A percentile compares a stretch with the other conserved stretches of the same genome.
phyloP scores from a whole-genome alignment of 2,329 filamentous ascomycete species.

The Aplosporella prunicola region DNA sequence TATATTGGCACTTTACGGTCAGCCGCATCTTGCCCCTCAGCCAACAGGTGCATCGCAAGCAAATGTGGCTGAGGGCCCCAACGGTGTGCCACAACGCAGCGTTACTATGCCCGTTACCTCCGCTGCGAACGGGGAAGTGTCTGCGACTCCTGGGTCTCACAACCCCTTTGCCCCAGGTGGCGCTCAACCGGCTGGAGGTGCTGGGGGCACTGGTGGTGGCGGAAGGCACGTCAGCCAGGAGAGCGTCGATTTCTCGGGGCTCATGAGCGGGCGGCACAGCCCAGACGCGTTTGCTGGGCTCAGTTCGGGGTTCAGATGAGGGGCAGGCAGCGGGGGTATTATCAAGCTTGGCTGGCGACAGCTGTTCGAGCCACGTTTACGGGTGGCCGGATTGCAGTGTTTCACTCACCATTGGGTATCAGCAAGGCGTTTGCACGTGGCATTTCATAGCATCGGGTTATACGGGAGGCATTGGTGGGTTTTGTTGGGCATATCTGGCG shows the following conservation, averaged over 20 bases:
- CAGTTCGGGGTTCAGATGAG: slow-evolving; percentile 40
- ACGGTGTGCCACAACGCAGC: slow-evolving; percentile 23
- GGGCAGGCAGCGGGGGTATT: too few species aligned
- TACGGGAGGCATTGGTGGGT: too few species aligned
- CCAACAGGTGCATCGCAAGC: slow-evolving; percentile 28
- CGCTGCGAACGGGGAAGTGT: too few species aligned
- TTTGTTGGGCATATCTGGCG: too few species aligned
- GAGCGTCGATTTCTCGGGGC: slow-evolving; percentile 55
- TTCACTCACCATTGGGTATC: too few species aligned
- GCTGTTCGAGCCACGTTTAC: too few species aligned
- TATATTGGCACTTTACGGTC: slow-evolving; percentile 67
- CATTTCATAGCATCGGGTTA: too few species aligned
- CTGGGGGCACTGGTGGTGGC: slow-evolving; percentile 12
- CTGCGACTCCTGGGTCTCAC: too few species aligned
- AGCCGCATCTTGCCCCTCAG: slow-evolving; percentile 44
- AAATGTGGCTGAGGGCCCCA: slow-evolving; percentile 17
- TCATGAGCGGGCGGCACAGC: slow-evolving; percentile 60
- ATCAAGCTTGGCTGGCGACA: too few species aligned
- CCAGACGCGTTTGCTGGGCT: slow-evolving; percentile 72
- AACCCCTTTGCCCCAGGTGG: slow-evolving; percentile 49
- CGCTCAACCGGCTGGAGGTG: slow-evolving; percentile 12
- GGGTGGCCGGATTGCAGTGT: too few species aligned
- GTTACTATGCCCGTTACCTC: slow-evolving; percentile 28
- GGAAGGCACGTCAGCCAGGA: slow-evolving; percentile 53
- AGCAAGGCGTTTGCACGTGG: too few species aligned